Evolutionary conservation across 1,284 basidiomycete species (phyloP).

Genomic region (Coniferiporia weirii): DNA sequence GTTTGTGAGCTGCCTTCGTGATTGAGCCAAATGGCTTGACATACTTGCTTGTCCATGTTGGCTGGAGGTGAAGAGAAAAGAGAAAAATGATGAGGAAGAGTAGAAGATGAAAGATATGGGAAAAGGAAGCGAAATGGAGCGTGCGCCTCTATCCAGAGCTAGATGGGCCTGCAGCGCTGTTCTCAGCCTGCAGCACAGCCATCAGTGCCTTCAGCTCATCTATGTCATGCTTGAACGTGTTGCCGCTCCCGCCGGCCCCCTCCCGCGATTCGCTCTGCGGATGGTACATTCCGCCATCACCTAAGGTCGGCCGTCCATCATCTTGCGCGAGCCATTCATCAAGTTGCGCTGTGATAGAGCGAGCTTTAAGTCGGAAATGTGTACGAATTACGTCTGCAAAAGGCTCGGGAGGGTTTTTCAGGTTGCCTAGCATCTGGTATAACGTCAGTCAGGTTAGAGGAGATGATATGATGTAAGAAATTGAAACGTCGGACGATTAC

Average conservation of each 20-base stretch:
- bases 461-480: slow-evolving; percentile 7
- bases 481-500: slow-evolving; percentile 20
- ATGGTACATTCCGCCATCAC: slow-evolving; percentile 46
- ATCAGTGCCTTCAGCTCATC: slow-evolving; percentile 60
- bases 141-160: background rate
- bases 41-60: background rate
- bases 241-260: slow-evolving; percentile 40
- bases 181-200: slow-evolving; percentile 34
- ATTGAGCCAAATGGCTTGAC: background rate
- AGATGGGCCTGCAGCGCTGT: background rate
- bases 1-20: background rate
- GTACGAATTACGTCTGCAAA: slow-evolving; percentile 82
- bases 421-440: slow-evolving; percentile 74
- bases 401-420: slow-evolving; percentile 75
- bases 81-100: background rate
- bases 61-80: background rate
- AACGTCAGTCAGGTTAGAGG: background rate
- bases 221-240: slow-evolving; percentile 60
- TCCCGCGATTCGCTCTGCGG: slow-evolving; percentile 12
- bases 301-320: slow-evolving; percentile 52
- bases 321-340: slow-evolving; percentile 73
- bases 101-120: background rate
- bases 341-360: slow-evolving; percentile 64
- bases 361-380: slow-evolving; percentile 84
- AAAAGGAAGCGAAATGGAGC: background rate